Conservation (phyloP, 2,329 filamentous ascomycete species). For the Stachybotrys elegans region DNA sequence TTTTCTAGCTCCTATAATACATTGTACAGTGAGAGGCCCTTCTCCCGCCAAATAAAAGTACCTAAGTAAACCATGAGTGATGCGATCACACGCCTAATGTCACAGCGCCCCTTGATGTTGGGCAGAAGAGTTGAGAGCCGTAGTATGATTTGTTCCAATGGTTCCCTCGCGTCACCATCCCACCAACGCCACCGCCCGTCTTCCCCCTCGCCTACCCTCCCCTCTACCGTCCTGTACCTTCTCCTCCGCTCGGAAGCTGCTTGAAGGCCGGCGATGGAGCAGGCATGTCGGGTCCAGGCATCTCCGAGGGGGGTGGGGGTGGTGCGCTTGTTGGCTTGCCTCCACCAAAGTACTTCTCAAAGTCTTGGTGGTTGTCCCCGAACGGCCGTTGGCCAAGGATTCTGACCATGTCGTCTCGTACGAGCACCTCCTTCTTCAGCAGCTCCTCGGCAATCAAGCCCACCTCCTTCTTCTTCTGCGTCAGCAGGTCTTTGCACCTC, state of each 20-base stretch:
- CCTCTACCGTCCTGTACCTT: slow-evolving; percentile 2
- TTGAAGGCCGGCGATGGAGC: slow-evolving; percentile 34
- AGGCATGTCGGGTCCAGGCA: slow-evolving; percentile 31
- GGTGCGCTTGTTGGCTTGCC: slow-evolving; percentile 52
- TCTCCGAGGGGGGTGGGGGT: slow-evolving; percentile 45
- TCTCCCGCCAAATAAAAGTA: slow-evolving; percentile 15
- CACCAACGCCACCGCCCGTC: not conserved
- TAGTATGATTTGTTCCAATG: no score
- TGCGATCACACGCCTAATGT: not conserved
- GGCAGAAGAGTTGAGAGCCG: slow-evolving; percentile 23
- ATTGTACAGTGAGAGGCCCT: slow-evolving; percentile 15
- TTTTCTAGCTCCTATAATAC: slow-evolving; percentile 20
- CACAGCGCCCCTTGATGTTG: slow-evolving; percentile 13
- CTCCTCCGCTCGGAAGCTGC: slow-evolving; percentile 17
- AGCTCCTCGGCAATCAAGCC: slow-evolving; percentile 90
- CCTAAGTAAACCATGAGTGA: slow-evolving; percentile 6
- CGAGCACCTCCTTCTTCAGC: slow-evolving; percentile 83
- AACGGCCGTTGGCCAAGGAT: slow-evolving; percentile 81
- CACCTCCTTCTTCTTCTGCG: slow-evolving; percentile 81
- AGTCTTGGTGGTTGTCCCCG: slow-evolving; percentile 71
- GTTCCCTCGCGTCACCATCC: no score
- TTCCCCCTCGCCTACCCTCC: not conserved
- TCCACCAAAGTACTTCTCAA: slow-evolving; percentile 86
- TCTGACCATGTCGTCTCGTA: slow-evolving; percentile 86
- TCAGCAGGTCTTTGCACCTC: slow-evolving; percentile 78